Conservation (phyloP, 169 alveolate genomes). For the Eimeria acervulina region DNA sequence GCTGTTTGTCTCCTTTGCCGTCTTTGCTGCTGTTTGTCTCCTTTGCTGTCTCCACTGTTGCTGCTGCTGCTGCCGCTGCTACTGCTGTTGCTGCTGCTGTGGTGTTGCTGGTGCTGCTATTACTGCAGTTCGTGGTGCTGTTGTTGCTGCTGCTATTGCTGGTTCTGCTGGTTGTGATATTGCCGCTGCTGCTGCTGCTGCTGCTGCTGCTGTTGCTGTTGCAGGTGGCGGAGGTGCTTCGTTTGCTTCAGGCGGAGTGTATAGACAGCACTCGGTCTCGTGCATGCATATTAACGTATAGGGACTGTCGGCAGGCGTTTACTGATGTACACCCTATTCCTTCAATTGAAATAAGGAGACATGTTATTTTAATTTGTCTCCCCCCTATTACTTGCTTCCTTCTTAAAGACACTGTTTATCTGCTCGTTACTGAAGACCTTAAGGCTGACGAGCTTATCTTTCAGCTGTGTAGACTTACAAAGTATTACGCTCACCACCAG, state of each 20-base stretch:
- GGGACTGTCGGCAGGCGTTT: slow-evolving; percentile 92
- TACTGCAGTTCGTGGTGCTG: background rate
- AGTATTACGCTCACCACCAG: background rate
- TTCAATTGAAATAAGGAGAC: slow-evolving; percentile 90
- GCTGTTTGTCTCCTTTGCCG: background rate
- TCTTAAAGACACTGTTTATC: slow-evolving; percentile 84
- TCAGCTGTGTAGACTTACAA: slow-evolving; percentile 76
- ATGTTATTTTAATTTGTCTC: slow-evolving; percentile 91
- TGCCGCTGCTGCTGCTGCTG: slow-evolving; percentile 1
- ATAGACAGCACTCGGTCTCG: slow-evolving; percentile 18
- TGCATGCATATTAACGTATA: slow-evolving; percentile 89
- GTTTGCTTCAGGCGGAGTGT: slow-evolving; percentile 60
- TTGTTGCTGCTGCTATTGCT: background rate
- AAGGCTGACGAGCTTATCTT: slow-evolving; percentile 81
- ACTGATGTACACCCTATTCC: slow-evolving; percentile 91
- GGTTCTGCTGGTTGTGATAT: background rate
- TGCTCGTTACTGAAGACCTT: slow-evolving; percentile 83
- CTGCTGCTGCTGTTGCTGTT: slow-evolving; percentile 24
- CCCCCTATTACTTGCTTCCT: slow-evolving; percentile 88
- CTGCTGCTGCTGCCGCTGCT: slow-evolving; percentile 28
- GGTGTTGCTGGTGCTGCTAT: background rate
- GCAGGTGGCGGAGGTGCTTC: slow-evolving; percentile 80
- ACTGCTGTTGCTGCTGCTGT: slow-evolving; percentile 25
- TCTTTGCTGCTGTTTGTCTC: background rate
- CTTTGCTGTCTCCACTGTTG: background rate